Evolutionary conservation across 2,329 filamentous ascomycete genomes (phyloP).

Genomic region (Paraphoma sp.): DNA sequence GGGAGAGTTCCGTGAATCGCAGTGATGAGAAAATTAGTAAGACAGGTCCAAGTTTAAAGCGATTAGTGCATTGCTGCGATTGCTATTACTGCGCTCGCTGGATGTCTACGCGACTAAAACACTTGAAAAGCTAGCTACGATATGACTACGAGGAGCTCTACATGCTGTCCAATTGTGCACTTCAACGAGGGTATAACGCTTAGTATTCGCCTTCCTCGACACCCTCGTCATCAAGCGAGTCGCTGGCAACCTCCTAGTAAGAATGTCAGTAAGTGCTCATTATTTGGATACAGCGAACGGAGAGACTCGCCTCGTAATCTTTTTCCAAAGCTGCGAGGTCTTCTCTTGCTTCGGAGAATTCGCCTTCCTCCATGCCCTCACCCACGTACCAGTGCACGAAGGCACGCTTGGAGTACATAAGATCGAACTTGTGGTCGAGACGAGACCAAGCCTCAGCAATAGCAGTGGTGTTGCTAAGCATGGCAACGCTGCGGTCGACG

Average conservation of each 20-base stretch:
- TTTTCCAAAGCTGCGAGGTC: constrained; percentile 85
- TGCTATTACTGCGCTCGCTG: neutral
- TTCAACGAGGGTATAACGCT: constrained; percentile 35
- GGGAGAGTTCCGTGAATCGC: too few relatives aligned
- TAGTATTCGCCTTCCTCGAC: constrained; percentile 58
- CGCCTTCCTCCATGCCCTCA: constrained; percentile 91
- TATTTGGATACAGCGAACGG: neutral
- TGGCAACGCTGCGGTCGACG: constrained; percentile 92
- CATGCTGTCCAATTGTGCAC: constrained; percentile 18
- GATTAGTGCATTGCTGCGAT: neutral
- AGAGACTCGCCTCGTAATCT: constrained; percentile 68
- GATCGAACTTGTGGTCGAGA: constrained; percentile 77
- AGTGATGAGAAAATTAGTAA: too few relatives aligned
- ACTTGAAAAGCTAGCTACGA: constrained; percentile 5
- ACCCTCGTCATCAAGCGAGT: constrained; percentile 67
- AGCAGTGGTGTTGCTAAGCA: constrained; percentile 78
- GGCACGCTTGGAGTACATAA: constrained; percentile 80
- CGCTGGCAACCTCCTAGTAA: constrained; percentile 69
- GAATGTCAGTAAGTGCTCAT: constrained; percentile 1
- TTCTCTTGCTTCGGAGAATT: constrained; percentile 87
- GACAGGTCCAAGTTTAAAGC: neutral
- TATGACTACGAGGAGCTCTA: constrained; percentile 17
- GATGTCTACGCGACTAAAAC: constrained; percentile 4
- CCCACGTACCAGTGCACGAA: constrained; percentile 84
- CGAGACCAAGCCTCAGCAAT: constrained; percentile 77